Evolutionary conservation across 495 filamentous ascomycete species (phyloP), one percentile per base, ranked within the genome.

Genomic region (Penicillium mononematosum): DNA sequence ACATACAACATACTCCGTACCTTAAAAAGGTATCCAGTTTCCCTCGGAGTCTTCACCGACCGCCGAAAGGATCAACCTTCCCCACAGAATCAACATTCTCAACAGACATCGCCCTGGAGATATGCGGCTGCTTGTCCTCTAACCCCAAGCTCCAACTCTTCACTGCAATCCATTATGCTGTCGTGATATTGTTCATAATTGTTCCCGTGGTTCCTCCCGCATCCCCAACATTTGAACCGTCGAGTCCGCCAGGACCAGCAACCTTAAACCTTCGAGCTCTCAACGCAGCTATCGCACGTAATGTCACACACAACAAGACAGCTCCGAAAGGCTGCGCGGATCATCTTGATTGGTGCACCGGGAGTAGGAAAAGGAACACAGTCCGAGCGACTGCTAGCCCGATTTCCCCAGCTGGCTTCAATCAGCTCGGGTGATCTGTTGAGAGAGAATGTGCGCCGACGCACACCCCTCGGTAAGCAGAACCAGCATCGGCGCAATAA

Each of bases 261-360:
- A 32, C 31, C 32, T 19, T 19, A 4, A 44, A 29, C 20, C 32
- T n/a, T 47, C 16, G 41, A 36, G 29, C 36, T 22, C 25, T 7
- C 39, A 9, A 20, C 47, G 56, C 43, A 12, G 32, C 36, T 25
- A 42, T 20, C 39, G 20, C 53, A 42, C 7, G 45, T 10, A 16
- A 70, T 69, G 63, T 65, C 63, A 43, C 58, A 60, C 31, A 31
- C 70, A 29, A 69, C 69, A 4, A 73, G 66, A 60, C 72, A 84
- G 74, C 86, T 95, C 64, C 83, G 82, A 55, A 85, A 82, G 70
- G 93, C 94, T 38, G 94, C 95, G 17, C 88, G 94, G 32, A 85
- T 98, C 50, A 98, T 98, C 69, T 84, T 98, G 53, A 84, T 98
- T 58, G 94, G 94, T 50, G 92, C 94, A n/a, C 94, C 94, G 0